A percentile compares a stretch with the other conserved stretches of the same genome.
These are phyloP conservation scores for Camellia lanceoleosa DNA, from an alignment of 148 eudicot species.

Conservation along the genomic window DNA sequence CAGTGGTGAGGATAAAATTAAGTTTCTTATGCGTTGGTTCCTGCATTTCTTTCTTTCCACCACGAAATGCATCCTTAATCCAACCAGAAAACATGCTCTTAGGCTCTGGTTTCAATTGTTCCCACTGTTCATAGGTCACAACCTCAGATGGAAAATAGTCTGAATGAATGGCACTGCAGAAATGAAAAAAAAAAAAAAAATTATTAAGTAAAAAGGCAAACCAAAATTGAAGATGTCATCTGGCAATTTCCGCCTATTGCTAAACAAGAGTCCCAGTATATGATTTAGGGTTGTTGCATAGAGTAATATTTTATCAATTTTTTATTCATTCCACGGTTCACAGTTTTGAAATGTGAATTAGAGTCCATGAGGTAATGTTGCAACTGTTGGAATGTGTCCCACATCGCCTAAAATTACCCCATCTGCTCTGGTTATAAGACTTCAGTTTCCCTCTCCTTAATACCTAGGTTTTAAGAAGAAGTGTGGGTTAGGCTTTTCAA, in stretches of 20 bases:
- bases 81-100: conserved; percentile 63
- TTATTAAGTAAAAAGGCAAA: neutral
- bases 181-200: conserved; percentile 14
- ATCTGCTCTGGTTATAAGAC: too few species aligned
- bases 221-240: neutral
- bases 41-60: conserved; percentile 73
- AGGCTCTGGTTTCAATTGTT: conserved; percentile 54
- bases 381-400: too few species aligned
- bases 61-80: conserved; percentile 65
- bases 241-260: neutral
- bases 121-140: conserved; percentile 76
- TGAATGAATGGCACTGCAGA: conserved; percentile 49
- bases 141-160: conserved; percentile 74
- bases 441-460: too few species aligned
- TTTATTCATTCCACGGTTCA: neutral
- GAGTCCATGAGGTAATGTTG: neutral
- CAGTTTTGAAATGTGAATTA: neutral
- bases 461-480: too few species aligned
- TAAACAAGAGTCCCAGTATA: neutral
- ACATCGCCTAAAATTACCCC: too few species aligned
- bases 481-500: too few species aligned
- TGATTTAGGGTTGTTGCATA: neutral
- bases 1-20: conserved; percentile 60
- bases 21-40: conserved; percentile 68
- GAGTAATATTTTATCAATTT: neutral